Percentiles rank a stretch among this genome's conserved stretches.
Evolutionary conservation across 805 yeast genomes (phyloP).

Genomic region (Kodamaea hsintzibuensis): DNA sequence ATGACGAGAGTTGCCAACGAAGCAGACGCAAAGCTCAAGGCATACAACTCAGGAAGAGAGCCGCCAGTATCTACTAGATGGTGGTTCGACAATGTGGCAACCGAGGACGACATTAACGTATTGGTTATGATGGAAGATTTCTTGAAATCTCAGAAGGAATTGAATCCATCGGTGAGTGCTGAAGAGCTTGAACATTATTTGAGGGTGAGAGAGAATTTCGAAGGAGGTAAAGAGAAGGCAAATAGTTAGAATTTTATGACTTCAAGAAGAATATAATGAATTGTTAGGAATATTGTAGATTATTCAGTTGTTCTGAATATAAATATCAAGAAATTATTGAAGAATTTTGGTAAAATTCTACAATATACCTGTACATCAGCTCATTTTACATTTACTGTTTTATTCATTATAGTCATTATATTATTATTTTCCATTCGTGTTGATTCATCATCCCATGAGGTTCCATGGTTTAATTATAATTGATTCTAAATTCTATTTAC

Average conservation of each 20-base stretch:
- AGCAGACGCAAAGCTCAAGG: constrained; percentile 64
- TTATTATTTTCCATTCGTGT: too few relatives aligned
- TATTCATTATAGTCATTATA: too few relatives aligned
- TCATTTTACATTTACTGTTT: too few relatives aligned
- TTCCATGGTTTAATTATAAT: too few relatives aligned
- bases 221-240: constrained; percentile 56
- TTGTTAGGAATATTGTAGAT: not conserved
- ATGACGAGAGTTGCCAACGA: constrained; percentile 86
- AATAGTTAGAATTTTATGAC: constrained; percentile 3
- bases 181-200: constrained; percentile 85
- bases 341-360: too few relatives aligned
- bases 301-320: not conserved
- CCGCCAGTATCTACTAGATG: constrained; percentile 65
- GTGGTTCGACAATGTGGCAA: constrained; percentile 88
- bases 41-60: constrained; percentile 46
- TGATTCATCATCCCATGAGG: too few relatives aligned
- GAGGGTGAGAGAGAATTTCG: constrained; percentile 77
- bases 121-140: constrained; percentile 73
- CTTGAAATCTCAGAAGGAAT: constrained; percentile 65
- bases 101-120: constrained; percentile 64
- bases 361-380: too few relatives aligned
- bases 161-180: constrained; percentile 82
- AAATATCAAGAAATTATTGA: too few relatives aligned
- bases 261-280: not conserved
- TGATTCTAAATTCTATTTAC: not conserved